Conservation (phyloP, 192 early-diverging fungal species). For the Mortierella antarctica region DNA sequence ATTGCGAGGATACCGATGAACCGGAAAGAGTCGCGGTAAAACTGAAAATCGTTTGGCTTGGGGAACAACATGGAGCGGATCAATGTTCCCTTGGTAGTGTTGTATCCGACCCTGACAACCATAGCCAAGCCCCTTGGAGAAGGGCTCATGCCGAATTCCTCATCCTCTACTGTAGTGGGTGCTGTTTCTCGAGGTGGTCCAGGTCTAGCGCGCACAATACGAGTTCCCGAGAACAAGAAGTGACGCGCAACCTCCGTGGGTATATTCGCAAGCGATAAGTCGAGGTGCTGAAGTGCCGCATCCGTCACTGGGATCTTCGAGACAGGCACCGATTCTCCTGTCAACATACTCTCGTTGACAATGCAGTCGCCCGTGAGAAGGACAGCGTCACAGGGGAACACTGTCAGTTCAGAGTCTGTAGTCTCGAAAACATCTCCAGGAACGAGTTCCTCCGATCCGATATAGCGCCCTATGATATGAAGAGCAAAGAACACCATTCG, state of each 20-base stretch:
- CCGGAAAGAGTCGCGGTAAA: slow-evolving; percentile 96
- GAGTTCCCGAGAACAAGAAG: slow-evolving; percentile 94
- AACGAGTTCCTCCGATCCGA: slow-evolving; percentile 84
- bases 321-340: slow-evolving; percentile 96
- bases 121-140: slow-evolving; percentile 74
- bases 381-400: slow-evolving; percentile 93
- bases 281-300: slow-evolving; percentile 67
- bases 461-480: slow-evolving; percentile 50
- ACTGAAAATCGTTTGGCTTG: slow-evolving; percentile 95
- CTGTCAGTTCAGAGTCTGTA: slow-evolving; percentile 63
- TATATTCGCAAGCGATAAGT: slow-evolving; percentile 78
- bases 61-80: slow-evolving; percentile 97
- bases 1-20: slow-evolving; percentile 92
- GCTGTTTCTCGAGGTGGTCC: slow-evolving; percentile 47
- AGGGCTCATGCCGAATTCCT: slow-evolving; percentile 35
- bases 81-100: slow-evolving; percentile 95
- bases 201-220: slow-evolving; percentile 83
- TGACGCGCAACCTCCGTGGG: slow-evolving; percentile 82
- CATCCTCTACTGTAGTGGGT: slow-evolving; percentile 36
- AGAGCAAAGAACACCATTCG: no score
- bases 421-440: slow-evolving; percentile 96
- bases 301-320: slow-evolving; percentile 87
- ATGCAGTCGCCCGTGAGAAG: slow-evolving; percentile 96
- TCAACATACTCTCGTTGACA: slow-evolving; percentile 98
- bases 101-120: slow-evolving; percentile 87